Evolutionary conservation across 768 basidiomycete species (phyloP).

Genomic region (Thelephora aurantiotincta): DNA sequence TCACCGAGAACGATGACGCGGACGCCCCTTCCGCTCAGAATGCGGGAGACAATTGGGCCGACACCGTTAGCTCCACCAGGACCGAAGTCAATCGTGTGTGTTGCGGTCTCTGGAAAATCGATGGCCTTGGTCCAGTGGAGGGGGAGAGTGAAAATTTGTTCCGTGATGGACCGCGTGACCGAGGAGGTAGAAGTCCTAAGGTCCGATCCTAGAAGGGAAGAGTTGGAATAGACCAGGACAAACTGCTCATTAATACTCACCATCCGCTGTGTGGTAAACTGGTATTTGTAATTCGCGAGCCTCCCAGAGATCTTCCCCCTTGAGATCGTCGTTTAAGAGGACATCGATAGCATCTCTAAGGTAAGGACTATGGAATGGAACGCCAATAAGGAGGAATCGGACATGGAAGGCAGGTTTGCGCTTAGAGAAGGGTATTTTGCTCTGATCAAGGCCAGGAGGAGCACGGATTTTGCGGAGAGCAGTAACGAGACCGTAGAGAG

Average conservation of each 20-base stretch:
- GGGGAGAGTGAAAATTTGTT: slow-evolving; percentile 83
- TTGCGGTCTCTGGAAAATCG: slow-evolving; percentile 78
- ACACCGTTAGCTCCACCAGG: slow-evolving; percentile 91
- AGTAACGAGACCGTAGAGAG: slow-evolving; percentile 90
- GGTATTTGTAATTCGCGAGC: slow-evolving; percentile 59
- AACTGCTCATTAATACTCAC: slow-evolving; percentile 26
- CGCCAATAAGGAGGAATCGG: slow-evolving; percentile 90
- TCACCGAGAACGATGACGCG: slow-evolving; percentile 86
- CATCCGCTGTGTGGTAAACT: slow-evolving; percentile 88
- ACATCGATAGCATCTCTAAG: slow-evolving; percentile 62
- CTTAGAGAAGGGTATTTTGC: slow-evolving; percentile 88
- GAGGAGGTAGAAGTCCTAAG: slow-evolving; percentile 56
- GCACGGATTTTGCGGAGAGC: slow-evolving; percentile 85
- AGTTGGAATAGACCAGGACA: slow-evolving; percentile 7
- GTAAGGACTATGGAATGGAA: slow-evolving; percentile 92
- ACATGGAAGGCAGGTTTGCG: slow-evolving; percentile 87
- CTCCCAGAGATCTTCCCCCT: slow-evolving; percentile 67
- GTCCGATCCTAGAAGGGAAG: slow-evolving; percentile 53
- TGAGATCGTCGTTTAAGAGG: slow-evolving; percentile 61
- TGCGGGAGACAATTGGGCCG: slow-evolving; percentile 78
- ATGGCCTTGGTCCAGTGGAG: slow-evolving; percentile 93
- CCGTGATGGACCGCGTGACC: slow-evolving; percentile 77
- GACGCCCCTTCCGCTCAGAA: slow-evolving; percentile 87
- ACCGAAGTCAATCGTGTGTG: slow-evolving; percentile 94
- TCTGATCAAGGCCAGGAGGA: slow-evolving; percentile 78